Conservation (phyloP, 768 basidiomycete genomes). For the Boletus insuetus region DNA sequence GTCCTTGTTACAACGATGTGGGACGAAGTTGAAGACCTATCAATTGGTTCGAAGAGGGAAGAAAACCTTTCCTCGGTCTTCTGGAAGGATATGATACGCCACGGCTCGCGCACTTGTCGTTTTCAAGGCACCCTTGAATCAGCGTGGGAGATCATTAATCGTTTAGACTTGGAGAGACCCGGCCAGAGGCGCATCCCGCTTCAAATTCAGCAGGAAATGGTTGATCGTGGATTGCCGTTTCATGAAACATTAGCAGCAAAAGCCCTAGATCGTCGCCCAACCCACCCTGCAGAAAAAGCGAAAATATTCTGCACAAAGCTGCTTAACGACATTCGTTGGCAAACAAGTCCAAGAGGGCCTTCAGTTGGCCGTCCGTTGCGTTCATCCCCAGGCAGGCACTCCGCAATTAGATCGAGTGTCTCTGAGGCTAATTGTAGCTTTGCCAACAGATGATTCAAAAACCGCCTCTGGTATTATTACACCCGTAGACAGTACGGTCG, state of each 20-base stretch:
- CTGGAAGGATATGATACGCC: no score
- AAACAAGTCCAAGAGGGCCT: background rate
- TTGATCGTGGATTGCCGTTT: conserved; percentile 6
- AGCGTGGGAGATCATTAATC: background rate
- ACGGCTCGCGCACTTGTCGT: no score
- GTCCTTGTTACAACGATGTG: conserved; percentile 21
- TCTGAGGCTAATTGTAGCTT: background rate
- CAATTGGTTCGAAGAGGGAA: no score
- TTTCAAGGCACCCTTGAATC: no score
- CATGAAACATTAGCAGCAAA: conserved; percentile 17
- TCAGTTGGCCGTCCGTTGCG: no score
- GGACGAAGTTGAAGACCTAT: no score
- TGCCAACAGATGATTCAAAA: background rate
- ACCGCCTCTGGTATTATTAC: background rate
- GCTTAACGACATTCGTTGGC: background rate
- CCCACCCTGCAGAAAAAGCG: background rate
- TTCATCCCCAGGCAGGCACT: background rate
- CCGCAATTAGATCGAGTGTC: background rate
- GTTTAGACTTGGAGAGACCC: background rate
- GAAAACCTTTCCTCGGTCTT: no score
- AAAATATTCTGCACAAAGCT: conserved; percentile 7
- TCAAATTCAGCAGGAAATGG: conserved; percentile 21
- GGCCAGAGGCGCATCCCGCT: background rate
- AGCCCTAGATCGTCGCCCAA: conserved; percentile 6
- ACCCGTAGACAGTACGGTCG: background rate